Evolutionary conservation across 768 basidiomycete species (phyloP).

Genomic region (Suillus subaureus): DNA sequence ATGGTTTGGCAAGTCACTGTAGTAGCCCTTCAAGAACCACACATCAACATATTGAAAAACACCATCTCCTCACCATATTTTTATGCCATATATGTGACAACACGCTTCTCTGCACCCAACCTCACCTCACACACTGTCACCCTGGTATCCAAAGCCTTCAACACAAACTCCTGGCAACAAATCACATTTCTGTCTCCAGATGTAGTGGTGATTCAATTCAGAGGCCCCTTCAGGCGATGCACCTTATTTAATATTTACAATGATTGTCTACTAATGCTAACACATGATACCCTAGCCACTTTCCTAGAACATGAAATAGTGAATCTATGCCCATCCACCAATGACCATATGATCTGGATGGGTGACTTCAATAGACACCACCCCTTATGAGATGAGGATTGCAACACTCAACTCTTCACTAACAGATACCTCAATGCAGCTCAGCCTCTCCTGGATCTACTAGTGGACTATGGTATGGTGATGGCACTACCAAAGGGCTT

Average conservation of each 20-base stretch:
- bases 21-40: not conserved
- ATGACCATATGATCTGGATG: constrained; percentile 23
- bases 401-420: constrained; percentile 20
- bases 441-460: too few species aligned
- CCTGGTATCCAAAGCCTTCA: rapidly evolving
- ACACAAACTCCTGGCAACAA: not conserved
- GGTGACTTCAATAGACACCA: constrained; percentile 33
- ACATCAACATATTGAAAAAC: not conserved
- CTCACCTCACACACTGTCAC: not conserved
- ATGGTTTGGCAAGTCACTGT: too few species aligned
- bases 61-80: not conserved
- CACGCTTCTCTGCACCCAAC: not conserved
- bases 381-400: constrained; percentile 23
- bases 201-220: not conserved
- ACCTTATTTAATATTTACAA: not conserved
- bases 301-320: not conserved
- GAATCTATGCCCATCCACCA: not conserved
- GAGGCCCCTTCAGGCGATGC: not conserved
- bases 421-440: not conserved
- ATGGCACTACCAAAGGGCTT: too few species aligned
- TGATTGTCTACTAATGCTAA: not conserved
- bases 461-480: too few species aligned
- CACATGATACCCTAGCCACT: not conserved
- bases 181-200: not conserved
- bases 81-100: not conserved